Evolutionary conservation across 306 rosid genomes (phyloP), one percentile per base, ranked within the genome.

Genomic region (Corylus americana): DNA sequence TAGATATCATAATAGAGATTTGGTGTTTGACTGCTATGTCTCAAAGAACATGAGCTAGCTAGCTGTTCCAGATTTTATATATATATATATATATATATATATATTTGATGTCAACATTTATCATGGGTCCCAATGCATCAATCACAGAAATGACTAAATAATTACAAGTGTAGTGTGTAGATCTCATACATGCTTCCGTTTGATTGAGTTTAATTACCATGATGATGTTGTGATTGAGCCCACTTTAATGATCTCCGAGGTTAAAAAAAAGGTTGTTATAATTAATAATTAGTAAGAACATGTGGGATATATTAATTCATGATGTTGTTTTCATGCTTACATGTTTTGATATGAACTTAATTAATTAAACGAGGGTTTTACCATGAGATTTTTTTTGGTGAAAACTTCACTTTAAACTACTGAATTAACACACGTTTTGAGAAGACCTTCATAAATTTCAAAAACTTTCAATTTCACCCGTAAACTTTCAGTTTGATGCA

Each of bases 231-330:
- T 42, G 18, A 55, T 59, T 22, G 71, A 80, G 48, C 75, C 16
- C 57, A 64, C 7, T 17, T 77, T 75, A 29, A 55, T 7, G 18
- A 37, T 75, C 18, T 55, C 70, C 7, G 18, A 79, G 71, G 59
- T 47, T 57, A 79, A 81, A 59, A 75, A 75, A 85, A 81, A 42
- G 79, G 48, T 83, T 81, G 82, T 71, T 80, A 87, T 82, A 83
- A 86, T 71, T 82, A 57, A 87, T 82, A 83, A 86, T 71, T 82
- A 57, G 80, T n/a, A 7, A 75, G 50, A 79, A 57, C 85, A 83
- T 71, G 42, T 61, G 48, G 83, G 74, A 45, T 31, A 31, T 31
- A 31, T 39, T 68, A 78, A 78, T 39, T 42, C 75, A 42, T 70
- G 73, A 27, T 42, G 73, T 73, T 42, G 73, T 67, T 49, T 78